Evolutionary conservation across 2,329 filamentous ascomycete species (phyloP).

Genomic region (Fusarium poae): DNA sequence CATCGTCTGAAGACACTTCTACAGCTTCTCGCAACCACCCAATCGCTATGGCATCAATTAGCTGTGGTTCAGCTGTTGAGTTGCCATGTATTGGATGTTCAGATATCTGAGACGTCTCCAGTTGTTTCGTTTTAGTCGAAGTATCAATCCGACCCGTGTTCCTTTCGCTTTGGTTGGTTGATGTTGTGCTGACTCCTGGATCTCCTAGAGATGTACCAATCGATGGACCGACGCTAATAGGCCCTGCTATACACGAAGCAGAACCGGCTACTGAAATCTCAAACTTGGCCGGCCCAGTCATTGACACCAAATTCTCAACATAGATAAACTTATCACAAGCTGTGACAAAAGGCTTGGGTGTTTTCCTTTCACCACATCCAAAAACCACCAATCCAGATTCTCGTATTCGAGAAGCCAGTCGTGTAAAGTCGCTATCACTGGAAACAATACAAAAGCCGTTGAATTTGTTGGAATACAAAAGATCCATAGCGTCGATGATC

Average conservation of each 20-base stretch:
- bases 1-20: constrained; percentile 38
- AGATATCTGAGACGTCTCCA: fast-evolving
- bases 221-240: no score
- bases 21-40: constrained; percentile 37
- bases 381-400: constrained; percentile 45
- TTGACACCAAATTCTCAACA: constrained; percentile 39
- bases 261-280: not conserved
- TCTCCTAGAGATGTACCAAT: fast-evolving
- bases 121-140: no score
- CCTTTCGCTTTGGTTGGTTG: not conserved
- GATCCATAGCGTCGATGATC: constrained; percentile 57
- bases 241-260: not conserved
- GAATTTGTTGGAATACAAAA: constrained; percentile 51
- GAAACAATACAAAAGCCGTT: constrained; percentile 54
- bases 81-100: no score
- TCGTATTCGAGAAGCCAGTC: constrained; percentile 53
- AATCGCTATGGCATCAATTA: not conserved
- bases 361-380: constrained; percentile 53
- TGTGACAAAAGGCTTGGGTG: constrained; percentile 50
- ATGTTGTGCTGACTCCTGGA: fast-evolving
- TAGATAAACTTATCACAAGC: constrained; percentile 55
- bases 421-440: constrained; percentile 55
- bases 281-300: not conserved
- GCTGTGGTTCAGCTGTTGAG: not conserved
- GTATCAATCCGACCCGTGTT: fast-evolving